Percentiles rank a stretch among this genome's conserved stretches.
Evolutionary conservation across 192 early-diverging fungal genomes (phyloP).

Genomic region (Coemansia sp.): DNA sequence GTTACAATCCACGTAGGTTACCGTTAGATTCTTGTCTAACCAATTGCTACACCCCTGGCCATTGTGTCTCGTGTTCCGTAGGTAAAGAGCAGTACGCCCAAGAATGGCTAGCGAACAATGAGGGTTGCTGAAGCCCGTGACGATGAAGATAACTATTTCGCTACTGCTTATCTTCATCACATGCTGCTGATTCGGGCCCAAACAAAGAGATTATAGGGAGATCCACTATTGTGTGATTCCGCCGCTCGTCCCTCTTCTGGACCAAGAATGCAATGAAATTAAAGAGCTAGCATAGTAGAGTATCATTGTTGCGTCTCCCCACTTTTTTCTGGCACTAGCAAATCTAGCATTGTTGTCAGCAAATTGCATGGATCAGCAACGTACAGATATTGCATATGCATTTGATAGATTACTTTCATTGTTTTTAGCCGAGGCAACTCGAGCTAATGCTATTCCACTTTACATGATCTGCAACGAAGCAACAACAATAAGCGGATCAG

Average conservation of each 20-base stretch:
- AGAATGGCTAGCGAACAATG: not conserved
- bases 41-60: not conserved
- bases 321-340: not conserved
- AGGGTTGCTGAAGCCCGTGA: not conserved
- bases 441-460: not conserved
- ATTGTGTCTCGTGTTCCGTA: not conserved
- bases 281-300: not conserved
- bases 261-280: not conserved
- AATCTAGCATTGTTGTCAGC: slow-evolving; percentile 1
- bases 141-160: not conserved
- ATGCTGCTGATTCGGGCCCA: not conserved
- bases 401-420: not conserved
- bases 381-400: not conserved
- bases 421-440: not conserved
- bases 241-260: not conserved
- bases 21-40: not conserved
- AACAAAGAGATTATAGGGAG: not conserved
- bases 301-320: not conserved
- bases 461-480: not conserved
- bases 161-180: slow-evolving; percentile 9
- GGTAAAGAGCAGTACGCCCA: not conserved
- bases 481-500: not conserved
- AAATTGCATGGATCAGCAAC: not conserved
- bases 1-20: slow-evolving; percentile 6
- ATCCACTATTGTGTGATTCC: not conserved